phyloP scores from a whole-genome alignment of 1,139 yeast species.

The Yamadazyma diospyri region DNA sequence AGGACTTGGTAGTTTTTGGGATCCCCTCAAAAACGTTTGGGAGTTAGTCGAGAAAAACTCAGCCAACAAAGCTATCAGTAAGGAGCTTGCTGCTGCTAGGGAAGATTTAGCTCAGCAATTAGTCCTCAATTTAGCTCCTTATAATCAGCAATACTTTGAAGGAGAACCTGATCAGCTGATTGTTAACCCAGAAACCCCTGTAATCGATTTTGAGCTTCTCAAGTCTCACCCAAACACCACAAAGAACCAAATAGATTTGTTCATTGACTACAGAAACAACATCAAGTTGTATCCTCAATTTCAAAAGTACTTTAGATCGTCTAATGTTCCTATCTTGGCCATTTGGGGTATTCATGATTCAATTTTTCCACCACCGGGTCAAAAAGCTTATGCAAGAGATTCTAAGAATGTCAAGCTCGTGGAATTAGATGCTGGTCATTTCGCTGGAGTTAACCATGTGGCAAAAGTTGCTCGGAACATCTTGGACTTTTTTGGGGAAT shows the following conservation, averaged over 20 bases:
- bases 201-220: conserved; percentile 26
- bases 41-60: conserved; percentile 12
- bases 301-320: conserved; percentile 29
- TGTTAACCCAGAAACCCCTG: conserved; percentile 30
- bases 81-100: conserved; percentile 8
- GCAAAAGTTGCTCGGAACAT: conserved; percentile 24
- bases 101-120: conserved; percentile 13
- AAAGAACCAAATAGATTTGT: conserved; percentile 29
- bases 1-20: conserved; percentile 38
- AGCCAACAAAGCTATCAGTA: conserved; percentile 10
- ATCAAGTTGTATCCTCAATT: conserved; percentile 31
- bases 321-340: conserved; percentile 34
- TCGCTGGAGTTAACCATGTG: conserved; percentile 31
- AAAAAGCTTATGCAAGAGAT: conserved; percentile 33
- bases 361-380: conserved; percentile 32
- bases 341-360: conserved; percentile 43
- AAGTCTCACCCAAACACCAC: conserved; percentile 19
- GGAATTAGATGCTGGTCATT: conserved; percentile 35
- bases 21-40: conserved; percentile 30
- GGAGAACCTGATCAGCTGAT: conserved; percentile 22
- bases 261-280: conserved; percentile 33
- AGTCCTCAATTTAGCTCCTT: conserved; percentile 16
- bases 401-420: conserved; percentile 21
- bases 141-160: conserved; percentile 24
- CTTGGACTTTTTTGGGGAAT: conserved; percentile 12